Conservation (phyloP, 2,329 filamentous ascomycete species). For the Endocalyx cinctus region DNA sequence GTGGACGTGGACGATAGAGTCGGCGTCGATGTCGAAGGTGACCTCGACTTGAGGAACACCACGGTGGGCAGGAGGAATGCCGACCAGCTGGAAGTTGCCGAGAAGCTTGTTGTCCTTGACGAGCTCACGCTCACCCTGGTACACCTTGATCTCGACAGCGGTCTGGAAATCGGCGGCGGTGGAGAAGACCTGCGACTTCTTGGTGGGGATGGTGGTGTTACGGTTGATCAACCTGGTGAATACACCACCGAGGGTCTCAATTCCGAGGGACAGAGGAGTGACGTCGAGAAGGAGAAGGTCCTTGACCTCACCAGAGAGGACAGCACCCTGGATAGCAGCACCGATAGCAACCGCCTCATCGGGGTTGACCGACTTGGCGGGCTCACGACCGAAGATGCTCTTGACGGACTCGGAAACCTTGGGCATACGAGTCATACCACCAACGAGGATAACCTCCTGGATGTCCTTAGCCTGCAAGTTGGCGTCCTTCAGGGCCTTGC, state of each 20-base stretch:
- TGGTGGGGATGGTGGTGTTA: slow-evolving; percentile 98
- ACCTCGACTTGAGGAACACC: slow-evolving; percentile 96
- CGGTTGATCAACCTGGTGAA: slow-evolving; percentile 98
- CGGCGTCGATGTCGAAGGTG: slow-evolving; percentile 97
- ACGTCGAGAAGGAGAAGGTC: slow-evolving; percentile 94
- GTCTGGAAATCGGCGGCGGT: slow-evolving; percentile 98
- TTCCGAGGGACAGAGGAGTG: slow-evolving; percentile 93
- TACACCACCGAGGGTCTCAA: slow-evolving; percentile 95
- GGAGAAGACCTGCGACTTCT: slow-evolving; percentile 98
- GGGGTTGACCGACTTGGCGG: slow-evolving; percentile 97
- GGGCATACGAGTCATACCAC: slow-evolving; percentile 99
- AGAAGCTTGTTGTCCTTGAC: slow-evolving; percentile 98
- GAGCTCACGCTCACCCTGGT: slow-evolving; percentile 99
- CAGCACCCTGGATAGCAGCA: slow-evolving; percentile 94
- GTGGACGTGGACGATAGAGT: slow-evolving; percentile 96
- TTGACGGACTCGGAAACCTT: slow-evolving; percentile 96
- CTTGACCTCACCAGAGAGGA: slow-evolving; percentile 93
- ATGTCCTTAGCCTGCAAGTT: slow-evolving; percentile 88
- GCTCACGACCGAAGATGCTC: slow-evolving; percentile 92
- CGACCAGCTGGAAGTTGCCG: slow-evolving; percentile 98
- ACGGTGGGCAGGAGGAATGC: slow-evolving; percentile 92
- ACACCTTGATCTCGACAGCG: slow-evolving; percentile 99
- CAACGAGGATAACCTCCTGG: slow-evolving; percentile 95
- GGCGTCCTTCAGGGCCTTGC: slow-evolving; percentile 96
- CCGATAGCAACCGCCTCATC: slow-evolving; percentile 97